phyloP scores from a whole-genome alignment of 805 yeast species.

The Lipomyces yamadae region DNA sequence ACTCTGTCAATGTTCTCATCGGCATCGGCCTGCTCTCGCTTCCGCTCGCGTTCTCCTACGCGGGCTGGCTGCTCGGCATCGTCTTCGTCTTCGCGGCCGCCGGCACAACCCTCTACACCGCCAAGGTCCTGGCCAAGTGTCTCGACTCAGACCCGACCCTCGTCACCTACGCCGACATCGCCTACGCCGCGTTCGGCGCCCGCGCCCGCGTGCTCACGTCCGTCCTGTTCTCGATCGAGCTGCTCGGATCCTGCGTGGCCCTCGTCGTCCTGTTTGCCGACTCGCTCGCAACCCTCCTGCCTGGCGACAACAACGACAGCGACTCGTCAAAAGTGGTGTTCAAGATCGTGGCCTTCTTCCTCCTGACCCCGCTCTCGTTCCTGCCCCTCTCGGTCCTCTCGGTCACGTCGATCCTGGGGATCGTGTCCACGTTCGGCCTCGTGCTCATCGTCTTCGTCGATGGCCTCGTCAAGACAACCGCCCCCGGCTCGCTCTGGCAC shows the following conservation, averaged over 20 bases:
- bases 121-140: conserved; percentile 71
- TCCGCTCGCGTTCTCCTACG: conserved; percentile 65
- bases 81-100: conserved; percentile 66
- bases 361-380: conserved; percentile 74
- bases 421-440: conserved; percentile 68
- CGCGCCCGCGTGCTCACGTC: conserved; percentile 76
- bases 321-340: conserved; percentile 54
- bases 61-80: conserved; percentile 68
- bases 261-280: conserved; percentile 83
- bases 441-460: conserved; percentile 62
- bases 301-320: conserved; percentile 1
- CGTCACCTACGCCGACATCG: conserved; percentile 87
- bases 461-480: conserved; percentile 61
- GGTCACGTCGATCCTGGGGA: conserved; percentile 57
- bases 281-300: conserved; percentile 69
- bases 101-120: conserved; percentile 72
- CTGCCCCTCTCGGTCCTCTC: conserved; percentile 62
- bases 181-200: conserved; percentile 82
- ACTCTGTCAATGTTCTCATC: conserved; percentile 66
- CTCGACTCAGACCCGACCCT: conserved; percentile 80
- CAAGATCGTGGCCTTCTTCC: conserved; percentile 65
- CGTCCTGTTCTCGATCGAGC: conserved; percentile 72
- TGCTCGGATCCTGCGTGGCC: conserved; percentile 81
- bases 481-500: conserved; percentile 76
- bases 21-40: conserved; percentile 72